A percentile compares a stretch with the other conserved stretches of the same genome.
Conservation (phyloP, 345 rosid genomes). For the Populus deltoides region DNA sequence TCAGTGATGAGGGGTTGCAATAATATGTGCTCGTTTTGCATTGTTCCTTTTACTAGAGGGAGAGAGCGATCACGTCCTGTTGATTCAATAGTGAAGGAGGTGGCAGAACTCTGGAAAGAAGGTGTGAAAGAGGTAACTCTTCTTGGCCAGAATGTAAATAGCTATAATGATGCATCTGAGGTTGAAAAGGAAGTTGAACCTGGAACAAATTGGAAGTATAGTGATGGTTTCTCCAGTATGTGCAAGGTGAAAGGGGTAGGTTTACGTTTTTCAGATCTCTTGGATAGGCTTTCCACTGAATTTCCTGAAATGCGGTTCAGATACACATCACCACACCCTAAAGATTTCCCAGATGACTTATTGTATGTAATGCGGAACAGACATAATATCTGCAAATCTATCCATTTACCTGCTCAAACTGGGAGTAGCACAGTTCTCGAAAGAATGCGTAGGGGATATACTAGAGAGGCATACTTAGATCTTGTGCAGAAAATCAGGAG, state of each 20-base stretch:
- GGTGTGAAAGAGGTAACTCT: constrained; percentile 94
- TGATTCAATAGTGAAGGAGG: constrained; percentile 83
- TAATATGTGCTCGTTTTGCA: constrained; percentile 95
- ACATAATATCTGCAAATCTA: constrained; percentile 72
- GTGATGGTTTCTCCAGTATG: constrained; percentile 84
- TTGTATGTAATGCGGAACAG: constrained; percentile 74
- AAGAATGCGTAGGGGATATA: constrained; percentile 84
- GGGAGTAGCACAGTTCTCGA: constrained; percentile 74
- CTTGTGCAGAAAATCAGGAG: constrained; percentile 74
- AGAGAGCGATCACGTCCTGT: constrained; percentile 89
- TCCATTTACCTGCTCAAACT: constrained; percentile 92
- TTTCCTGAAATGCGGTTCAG: constrained; percentile 96
- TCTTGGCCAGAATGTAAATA: constrained; percentile 92
- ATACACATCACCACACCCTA: constrained; percentile 96
- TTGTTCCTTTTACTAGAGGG: constrained; percentile 95
- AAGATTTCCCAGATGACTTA: constrained; percentile 85
- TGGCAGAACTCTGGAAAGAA: constrained; percentile 70
- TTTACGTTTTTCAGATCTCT: constrained; percentile 82
- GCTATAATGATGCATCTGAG: constrained; percentile 74
- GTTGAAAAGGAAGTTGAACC: constrained; percentile 56
- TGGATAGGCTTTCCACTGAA: constrained; percentile 72
- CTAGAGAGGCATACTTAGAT: constrained; percentile 87
- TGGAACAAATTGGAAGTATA: constrained; percentile 65
- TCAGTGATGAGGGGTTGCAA: constrained; percentile 97
- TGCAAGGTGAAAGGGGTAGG: constrained; percentile 78